phyloP scores from a whole-genome alignment of 2,329 filamentous ascomycete genomes.

The Aspergillus jensenii region DNA sequence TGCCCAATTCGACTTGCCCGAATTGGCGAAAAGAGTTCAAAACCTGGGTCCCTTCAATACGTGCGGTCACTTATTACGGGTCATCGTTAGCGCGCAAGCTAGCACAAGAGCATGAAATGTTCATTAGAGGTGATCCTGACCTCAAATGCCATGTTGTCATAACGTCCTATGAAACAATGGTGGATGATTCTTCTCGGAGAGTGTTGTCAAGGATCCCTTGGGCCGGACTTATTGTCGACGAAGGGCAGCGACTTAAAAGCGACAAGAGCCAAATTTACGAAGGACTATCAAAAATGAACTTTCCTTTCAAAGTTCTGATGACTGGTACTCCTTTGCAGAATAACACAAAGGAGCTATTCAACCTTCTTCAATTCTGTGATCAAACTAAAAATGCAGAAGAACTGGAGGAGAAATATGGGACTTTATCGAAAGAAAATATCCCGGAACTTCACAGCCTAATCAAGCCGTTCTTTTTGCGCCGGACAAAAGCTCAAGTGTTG shows the following conservation, averaged over 20 bases:
- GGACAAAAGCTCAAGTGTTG: slow-evolving; percentile 87
- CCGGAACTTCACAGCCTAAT: slow-evolving; percentile 79
- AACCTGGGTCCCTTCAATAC: slow-evolving; percentile 80
- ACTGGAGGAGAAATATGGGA: slow-evolving; percentile 72
- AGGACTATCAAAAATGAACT: slow-evolving; percentile 69
- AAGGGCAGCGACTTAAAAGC: slow-evolving; percentile 93
- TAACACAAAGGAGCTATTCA: slow-evolving; percentile 92
- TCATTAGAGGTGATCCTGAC: slow-evolving; percentile 60
- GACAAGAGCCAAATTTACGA: slow-evolving; percentile 81
- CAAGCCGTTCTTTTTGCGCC: slow-evolving; percentile 67
- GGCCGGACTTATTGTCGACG: slow-evolving; percentile 88
- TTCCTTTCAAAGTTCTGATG: slow-evolving; percentile 80
- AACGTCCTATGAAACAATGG: slow-evolving; percentile 88
- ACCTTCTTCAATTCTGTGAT: slow-evolving; percentile 93
- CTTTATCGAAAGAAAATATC: slow-evolving; percentile 81
- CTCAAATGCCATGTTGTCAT: slow-evolving; percentile 89
- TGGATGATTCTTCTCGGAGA: slow-evolving; percentile 65
- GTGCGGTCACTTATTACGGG: slow-evolving; percentile 92
- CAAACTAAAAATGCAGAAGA: slow-evolving; percentile 65
- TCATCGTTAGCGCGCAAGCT: slow-evolving; percentile 71
- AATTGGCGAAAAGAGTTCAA: slow-evolving; percentile 98
- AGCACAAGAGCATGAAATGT: slow-evolving; percentile 81
- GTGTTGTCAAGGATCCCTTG: slow-evolving; percentile 74
- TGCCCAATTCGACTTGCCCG: slow-evolving; percentile 92
- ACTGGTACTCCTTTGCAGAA: slow-evolving; percentile 82